phyloP scores from a whole-genome alignment of 2,329 filamentous ascomycete species.

The Neospermospora avenae region DNA sequence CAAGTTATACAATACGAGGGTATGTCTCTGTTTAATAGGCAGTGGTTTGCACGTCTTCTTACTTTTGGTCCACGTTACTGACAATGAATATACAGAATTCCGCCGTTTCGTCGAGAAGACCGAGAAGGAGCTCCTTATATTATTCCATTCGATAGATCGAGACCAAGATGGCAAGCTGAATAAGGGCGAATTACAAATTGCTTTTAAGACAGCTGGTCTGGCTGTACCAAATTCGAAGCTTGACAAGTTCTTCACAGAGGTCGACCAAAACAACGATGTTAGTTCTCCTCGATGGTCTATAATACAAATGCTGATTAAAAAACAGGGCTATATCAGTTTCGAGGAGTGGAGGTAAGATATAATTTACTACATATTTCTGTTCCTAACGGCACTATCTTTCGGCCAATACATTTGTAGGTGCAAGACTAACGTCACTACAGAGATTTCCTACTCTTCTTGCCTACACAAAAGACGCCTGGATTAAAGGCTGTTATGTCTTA shows the following conservation, averaged over 20 bases:
- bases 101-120: slow-evolving; percentile 82
- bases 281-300: neutral
- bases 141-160: slow-evolving; percentile 85
- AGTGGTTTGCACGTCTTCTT: neutral
- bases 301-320: slow-evolving; percentile 4
- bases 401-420: neutral
- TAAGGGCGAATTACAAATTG: slow-evolving; percentile 75
- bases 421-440: slow-evolving; percentile 43
- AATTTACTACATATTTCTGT: neutral
- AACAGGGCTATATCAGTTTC: slow-evolving; percentile 68
- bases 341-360: slow-evolving; percentile 90
- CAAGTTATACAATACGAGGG: slow-evolving; percentile 89
- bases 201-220: slow-evolving; percentile 76
- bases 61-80: neutral
- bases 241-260: slow-evolving; percentile 81
- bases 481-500: slow-evolving; percentile 84
- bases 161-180: slow-evolving; percentile 84
- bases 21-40: slow-evolving; percentile 41
- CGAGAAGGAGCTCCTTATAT: slow-evolving; percentile 73
- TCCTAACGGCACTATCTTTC: neutral
- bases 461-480: slow-evolving; percentile 60
- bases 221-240: slow-evolving; percentile 74
- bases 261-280: slow-evolving; percentile 80
- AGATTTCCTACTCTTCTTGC: slow-evolving; percentile 92
- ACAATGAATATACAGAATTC: slow-evolving; percentile 63